Base-by-base conservation (phyloP, 768 basidiomycete genomes). In the Panaeolus cyanescens region DNA sequence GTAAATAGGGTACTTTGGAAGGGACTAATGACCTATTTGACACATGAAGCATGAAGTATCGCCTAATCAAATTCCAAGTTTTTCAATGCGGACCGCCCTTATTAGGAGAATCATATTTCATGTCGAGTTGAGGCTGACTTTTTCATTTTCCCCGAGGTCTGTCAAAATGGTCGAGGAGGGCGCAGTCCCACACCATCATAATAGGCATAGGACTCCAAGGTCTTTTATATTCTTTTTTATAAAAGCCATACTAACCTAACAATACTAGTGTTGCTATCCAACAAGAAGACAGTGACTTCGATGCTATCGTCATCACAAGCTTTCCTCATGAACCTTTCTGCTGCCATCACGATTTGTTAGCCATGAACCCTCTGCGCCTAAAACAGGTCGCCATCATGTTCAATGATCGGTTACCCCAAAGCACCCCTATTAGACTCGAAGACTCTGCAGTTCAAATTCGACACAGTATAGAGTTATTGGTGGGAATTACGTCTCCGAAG, bases 261-360 rank as follows among this genome's bases (percentile, higher is more conserved):
- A 15, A 2, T 15, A n/a, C n/a, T 13, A 50, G 45, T 28, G 45
- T 90, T 37, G 85, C 88, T 0, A 74, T 91, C 12, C 87, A 90
- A 67, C 85, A 85, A 59, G 83, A 84, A 59, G 84, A 87, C 60
- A 80, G 82, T 30, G 67, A 71, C 15, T 72, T 81, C 2, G 80
- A 82, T 55, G 85, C 83, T 7, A 75, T 91, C 39, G 78, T 90
- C 36, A 84, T 91, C 70, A 90, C 86, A 0, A 79, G 88, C 5
- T 77, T 91, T 12, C 75, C 80, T 39, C 72, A 71, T 22, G 75
- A 82, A 9, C 89, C 89, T 0, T 92, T 91, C 74, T 88, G 87
- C 72, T 90, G 88, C 71, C 88, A 92, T 68, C 87, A 89, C 61
- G 89, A 92, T 64, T 79, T 91, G 39, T 67, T 90, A 58, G 79